Percentiles rank a stretch among this genome's conserved stretches.
phyloP scores from a whole-genome alignment of 345 rosid genomes.

The Salix purpurea region DNA sequence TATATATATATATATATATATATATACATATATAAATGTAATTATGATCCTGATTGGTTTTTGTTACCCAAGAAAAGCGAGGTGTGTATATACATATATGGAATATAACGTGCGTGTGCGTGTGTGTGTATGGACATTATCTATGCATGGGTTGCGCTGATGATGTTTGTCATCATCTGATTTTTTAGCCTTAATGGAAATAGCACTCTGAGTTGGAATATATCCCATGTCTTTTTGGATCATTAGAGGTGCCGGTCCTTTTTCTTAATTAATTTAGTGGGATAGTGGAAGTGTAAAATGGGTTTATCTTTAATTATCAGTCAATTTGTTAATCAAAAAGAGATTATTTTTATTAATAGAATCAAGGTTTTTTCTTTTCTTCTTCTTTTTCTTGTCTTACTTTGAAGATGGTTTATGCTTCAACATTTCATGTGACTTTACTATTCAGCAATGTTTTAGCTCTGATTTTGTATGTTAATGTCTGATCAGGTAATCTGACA shows the following conservation, averaged over 20 bases:
- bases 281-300: slow-evolving; percentile 5
- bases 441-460: neutral
- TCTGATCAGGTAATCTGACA: neutral
- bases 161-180: neutral
- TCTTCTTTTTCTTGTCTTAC: neutral
- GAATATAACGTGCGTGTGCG: neutral
- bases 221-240: slow-evolving; percentile 24
- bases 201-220: slow-evolving; percentile 15
- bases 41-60: neutral
- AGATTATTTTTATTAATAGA: neutral
- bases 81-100: neutral
- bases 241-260: slow-evolving; percentile 13
- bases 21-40: neutral
- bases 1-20: neutral
- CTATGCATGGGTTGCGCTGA: neutral
- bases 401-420: slow-evolving; percentile 15
- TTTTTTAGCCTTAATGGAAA: slow-evolving; percentile 5
- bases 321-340: neutral
- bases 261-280: neutral
- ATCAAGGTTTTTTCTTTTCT: neutral
- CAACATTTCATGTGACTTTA: neutral
- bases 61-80: neutral
- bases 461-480: neutral
- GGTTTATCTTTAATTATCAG: neutral
- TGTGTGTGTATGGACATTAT: neutral